Conservation (phyloP, 257 asterid species). For the Nicotiana paniculata region DNA sequence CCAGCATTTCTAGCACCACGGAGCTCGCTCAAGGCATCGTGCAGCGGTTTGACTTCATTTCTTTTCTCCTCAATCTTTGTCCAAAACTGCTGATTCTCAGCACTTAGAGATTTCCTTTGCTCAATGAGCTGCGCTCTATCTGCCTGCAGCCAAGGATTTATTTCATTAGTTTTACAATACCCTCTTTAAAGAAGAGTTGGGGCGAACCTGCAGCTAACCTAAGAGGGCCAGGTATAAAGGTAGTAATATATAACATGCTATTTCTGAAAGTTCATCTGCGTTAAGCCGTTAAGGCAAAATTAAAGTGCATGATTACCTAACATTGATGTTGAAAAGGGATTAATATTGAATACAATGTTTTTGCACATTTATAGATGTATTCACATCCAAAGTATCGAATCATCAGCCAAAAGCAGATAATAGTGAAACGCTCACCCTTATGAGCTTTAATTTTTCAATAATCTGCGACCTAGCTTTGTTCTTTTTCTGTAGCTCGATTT, state of each 20-base stretch:
- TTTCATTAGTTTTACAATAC: background rate
- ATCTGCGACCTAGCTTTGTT: conserved; percentile 54
- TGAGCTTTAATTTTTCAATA: conserved; percentile 48
- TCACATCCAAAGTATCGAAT: too few relatives aligned
- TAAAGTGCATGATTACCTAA: background rate
- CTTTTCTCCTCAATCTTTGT: conserved; percentile 56
- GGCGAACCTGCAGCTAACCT: background rate
- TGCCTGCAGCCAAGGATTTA: conserved; percentile 33
- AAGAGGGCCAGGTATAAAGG: background rate
- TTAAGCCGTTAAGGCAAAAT: background rate
- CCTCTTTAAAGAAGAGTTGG: background rate
- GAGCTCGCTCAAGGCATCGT: conserved; percentile 63
- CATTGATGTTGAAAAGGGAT: background rate
- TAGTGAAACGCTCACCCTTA: conserved; percentile 34
- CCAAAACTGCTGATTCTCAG: conserved; percentile 59
- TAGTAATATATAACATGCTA: background rate
- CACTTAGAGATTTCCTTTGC: conserved; percentile 43
- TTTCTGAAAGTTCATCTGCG: background rate
- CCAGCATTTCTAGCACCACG: conserved; percentile 33
- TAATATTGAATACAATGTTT: too few relatives aligned
- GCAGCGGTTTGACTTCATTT: conserved; percentile 71
- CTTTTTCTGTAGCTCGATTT: conserved; percentile 58
- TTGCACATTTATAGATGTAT: too few relatives aligned
- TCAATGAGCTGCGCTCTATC: conserved; percentile 47
- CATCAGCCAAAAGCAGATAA: background rate